Evolutionary conservation across 306 rosid species (phyloP).

Genomic region (Acacia melanoxylon): DNA sequence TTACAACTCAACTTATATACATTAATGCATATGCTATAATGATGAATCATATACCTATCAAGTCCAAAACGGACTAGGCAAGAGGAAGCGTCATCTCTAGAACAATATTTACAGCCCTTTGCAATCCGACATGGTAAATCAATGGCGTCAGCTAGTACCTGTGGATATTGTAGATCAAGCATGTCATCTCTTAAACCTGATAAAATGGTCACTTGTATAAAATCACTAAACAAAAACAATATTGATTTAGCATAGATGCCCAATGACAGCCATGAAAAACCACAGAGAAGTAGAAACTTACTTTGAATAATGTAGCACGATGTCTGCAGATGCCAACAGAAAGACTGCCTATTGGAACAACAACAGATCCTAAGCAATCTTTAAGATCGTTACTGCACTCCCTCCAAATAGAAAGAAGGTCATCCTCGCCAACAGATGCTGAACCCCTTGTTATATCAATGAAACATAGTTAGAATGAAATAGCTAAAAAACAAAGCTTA

Average conservation of each 20-base stretch:
- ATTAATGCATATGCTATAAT: slow-evolving; percentile 13
- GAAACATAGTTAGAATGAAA: slow-evolving; percentile 38
- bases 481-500: slow-evolving; percentile 10
- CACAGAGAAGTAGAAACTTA: slow-evolving; percentile 37
- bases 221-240: neutral
- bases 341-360: slow-evolving; percentile 76
- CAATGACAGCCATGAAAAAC: neutral
- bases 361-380: slow-evolving; percentile 70
- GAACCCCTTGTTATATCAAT: slow-evolving; percentile 64
- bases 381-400: slow-evolving; percentile 61
- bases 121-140: slow-evolving; percentile 85
- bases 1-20: neutral
- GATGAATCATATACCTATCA: slow-evolving; percentile 48
- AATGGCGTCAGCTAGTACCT: slow-evolving; percentile 77
- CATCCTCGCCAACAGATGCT: slow-evolving; percentile 57
- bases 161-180: slow-evolving; percentile 30
- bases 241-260: slow-evolving; percentile 2
- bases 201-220: neutral
- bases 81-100: slow-evolving; percentile 73
- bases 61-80: slow-evolving; percentile 76
- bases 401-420: slow-evolving; percentile 56
- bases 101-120: slow-evolving; percentile 81
- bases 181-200: slow-evolving; percentile 16
- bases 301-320: slow-evolving; percentile 80
- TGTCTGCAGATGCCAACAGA: slow-evolving; percentile 81